Percentiles rank a stretch among this genome's conserved stretches.
Evolutionary conservation across 164 flowering plant species (phyloP).

Genomic region (Chimonanthus salicifolius): DNA sequence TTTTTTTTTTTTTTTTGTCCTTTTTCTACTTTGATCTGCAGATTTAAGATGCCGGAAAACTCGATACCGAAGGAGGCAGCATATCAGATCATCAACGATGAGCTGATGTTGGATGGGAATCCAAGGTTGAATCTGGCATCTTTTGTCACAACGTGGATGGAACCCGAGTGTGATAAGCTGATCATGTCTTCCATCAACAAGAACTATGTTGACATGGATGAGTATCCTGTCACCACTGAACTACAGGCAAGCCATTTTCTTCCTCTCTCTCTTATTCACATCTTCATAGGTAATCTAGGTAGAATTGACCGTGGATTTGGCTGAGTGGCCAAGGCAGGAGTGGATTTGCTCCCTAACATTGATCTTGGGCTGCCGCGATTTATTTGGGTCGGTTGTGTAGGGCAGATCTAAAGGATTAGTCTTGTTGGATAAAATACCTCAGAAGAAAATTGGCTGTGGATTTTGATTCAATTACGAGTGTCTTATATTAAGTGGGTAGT

Average conservation of each 20-base stretch:
- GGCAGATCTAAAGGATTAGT: too few relatives aligned
- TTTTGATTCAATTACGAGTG: too few relatives aligned
- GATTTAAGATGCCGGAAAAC: conserved; percentile 21
- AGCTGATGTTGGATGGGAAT: conserved; percentile 26
- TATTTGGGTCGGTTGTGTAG: too few relatives aligned
- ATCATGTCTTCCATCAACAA: conserved; percentile 28
- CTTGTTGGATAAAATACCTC: too few relatives aligned
- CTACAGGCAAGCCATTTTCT: conserved; percentile 14
- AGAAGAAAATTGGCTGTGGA: too few relatives aligned
- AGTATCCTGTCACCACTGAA: conserved; percentile 33
- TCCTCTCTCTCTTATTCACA: background rate
- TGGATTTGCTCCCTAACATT: too few relatives aligned
- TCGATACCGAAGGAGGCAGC: conserved; percentile 29
- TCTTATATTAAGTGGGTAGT: too few relatives aligned
- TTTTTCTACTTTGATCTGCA: background rate
- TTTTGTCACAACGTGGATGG: conserved; percentile 35
- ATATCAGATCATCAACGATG: conserved; percentile 27
- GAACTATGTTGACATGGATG: conserved; percentile 33
- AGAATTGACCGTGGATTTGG: too few relatives aligned
- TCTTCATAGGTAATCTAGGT: background rate
- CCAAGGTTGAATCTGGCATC: conserved; percentile 32
- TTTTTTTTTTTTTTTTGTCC: background rate
- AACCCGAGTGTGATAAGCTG: conserved; percentile 28
- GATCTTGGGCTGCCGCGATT: too few relatives aligned
- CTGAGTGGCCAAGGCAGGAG: too few relatives aligned